Conservation (phyloP, 768 basidiomycete species). For the Strobilomyces confusus region DNA sequence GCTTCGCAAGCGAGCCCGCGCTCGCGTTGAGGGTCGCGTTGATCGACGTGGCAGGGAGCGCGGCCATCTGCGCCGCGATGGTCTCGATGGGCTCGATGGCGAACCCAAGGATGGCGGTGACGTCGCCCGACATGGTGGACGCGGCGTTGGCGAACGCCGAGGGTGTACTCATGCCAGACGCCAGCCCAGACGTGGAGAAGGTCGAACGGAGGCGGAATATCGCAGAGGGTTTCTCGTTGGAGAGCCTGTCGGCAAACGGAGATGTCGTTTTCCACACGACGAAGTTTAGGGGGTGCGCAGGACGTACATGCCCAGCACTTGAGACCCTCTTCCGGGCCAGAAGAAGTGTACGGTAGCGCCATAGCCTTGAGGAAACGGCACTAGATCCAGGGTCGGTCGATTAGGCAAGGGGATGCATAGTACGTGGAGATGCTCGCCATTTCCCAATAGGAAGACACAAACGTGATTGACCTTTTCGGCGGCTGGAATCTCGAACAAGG, state of each 20-base stretch:
- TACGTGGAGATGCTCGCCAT: conserved; percentile 44
- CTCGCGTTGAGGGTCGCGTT: conserved; percentile 21
- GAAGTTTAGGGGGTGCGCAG: not conserved
- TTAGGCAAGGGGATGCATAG: not conserved
- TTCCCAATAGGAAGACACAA: conserved; percentile 79
- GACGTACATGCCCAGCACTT: conserved; percentile 76
- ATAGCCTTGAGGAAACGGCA: conserved; percentile 80
- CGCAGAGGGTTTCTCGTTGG: conserved; percentile 86
- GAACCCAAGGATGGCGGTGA: conserved; percentile 74
- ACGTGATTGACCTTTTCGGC: conserved; percentile 80
- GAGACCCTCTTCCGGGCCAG: conserved; percentile 86
- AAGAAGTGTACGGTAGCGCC: conserved; percentile 82
- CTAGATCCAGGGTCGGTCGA: conserved; percentile 29
- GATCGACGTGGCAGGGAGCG: conserved; percentile 34
- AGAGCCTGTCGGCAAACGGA: conserved; percentile 61
- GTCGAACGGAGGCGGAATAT: conserved; percentile 79
- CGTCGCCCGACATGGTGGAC: conserved; percentile 38
- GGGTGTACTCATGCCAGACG: conserved; percentile 29
- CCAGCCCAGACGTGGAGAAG: conserved; percentile 36
- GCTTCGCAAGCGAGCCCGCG: conserved; percentile 11
- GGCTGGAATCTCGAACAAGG: conserved; percentile 67
- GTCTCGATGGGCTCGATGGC: conserved; percentile 70
- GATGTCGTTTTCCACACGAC: too few relatives aligned
- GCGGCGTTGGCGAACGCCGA: conserved; percentile 30
- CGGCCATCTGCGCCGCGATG: conserved; percentile 56